A percentile compares a stretch with the other conserved stretches of the same genome.
These are phyloP conservation scores for Epichloe aotearoae DNA, from an alignment of 2,329 filamentous ascomycete species.

Conservation along the genomic window DNA sequence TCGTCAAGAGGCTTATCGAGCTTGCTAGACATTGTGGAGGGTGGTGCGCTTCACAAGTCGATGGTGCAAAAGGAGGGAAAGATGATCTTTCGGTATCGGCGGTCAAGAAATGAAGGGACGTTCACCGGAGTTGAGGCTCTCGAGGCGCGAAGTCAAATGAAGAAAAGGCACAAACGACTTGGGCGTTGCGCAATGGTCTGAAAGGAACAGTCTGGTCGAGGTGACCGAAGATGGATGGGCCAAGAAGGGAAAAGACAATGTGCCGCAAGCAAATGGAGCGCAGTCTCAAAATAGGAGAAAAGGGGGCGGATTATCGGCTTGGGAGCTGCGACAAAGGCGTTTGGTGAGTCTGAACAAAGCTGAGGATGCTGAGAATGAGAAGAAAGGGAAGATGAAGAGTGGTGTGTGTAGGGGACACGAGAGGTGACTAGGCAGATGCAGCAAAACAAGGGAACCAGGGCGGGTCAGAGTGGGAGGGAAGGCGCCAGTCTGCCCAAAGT, in stretches of 20 bases:
- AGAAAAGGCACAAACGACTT: background rate
- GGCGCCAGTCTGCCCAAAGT: background rate
- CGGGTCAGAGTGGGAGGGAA: background rate
- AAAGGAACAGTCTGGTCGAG: slow-evolving; percentile 3
- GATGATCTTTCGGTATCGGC: background rate
- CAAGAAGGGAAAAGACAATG: background rate
- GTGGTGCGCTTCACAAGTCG: slow-evolving; percentile 3
- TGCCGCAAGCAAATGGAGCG: background rate
- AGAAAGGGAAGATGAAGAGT: background rate
- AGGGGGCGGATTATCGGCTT: background rate
- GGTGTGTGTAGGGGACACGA: background rate
- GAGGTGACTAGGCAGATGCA: background rate
- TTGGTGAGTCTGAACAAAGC: background rate
- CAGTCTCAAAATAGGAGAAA: background rate
- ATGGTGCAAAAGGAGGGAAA: background rate
- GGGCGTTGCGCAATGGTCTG: slow-evolving; percentile 1
- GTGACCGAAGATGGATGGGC: background rate
- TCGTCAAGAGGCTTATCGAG: slow-evolving; percentile 95
- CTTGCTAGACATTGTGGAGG: slow-evolving; percentile 71
- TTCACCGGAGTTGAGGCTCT: background rate
- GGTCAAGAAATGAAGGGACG: background rate
- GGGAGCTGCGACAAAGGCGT: background rate
- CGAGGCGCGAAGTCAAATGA: background rate
- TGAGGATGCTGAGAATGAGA: slow-evolving; percentile 1
- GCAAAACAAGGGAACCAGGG: background rate